These are phyloP conservation scores for Tilletiopsis washingtonensis DNA, from an alignment of 1,284 basidiomycete species.

Conservation along the genomic window DNA sequence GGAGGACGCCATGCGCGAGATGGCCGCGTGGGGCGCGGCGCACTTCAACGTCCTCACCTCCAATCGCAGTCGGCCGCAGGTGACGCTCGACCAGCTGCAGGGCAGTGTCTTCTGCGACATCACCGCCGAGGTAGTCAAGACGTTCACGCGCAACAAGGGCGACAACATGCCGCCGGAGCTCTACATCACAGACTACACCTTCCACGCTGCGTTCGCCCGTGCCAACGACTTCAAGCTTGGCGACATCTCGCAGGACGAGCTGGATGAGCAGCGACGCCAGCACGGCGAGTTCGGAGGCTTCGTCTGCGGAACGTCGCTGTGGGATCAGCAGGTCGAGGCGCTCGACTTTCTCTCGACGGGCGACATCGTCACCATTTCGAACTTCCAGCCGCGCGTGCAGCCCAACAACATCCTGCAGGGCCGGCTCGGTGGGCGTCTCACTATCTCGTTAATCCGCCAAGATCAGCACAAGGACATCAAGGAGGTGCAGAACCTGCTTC, in stretches of 20 bases:
- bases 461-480: conserved; percentile 23
- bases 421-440: conserved; percentile 15
- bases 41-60: conserved; percentile 15
- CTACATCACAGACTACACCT: conserved; percentile 37
- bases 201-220: conserved; percentile 17
- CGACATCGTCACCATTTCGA: conserved; percentile 30
- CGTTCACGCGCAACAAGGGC: conserved; percentile 9
- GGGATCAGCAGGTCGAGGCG: conserved; percentile 27
- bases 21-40: conserved; percentile 18
- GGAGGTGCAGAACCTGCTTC: conserved; percentile 17
- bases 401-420: conserved; percentile 23
- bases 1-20: conserved; percentile 19
- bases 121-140: conserved; percentile 29
- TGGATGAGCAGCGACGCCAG: not conserved
- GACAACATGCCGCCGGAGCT: conserved; percentile 22
- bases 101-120: conserved; percentile 25
- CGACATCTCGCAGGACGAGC: not conserved
- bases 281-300: conserved; percentile 20
- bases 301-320: conserved; percentile 34
- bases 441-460: conserved; percentile 8
- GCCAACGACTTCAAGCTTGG: conserved; percentile 24
- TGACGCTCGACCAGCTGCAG: conserved; percentile 12
- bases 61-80: conserved; percentile 12
- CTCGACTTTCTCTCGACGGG: conserved; percentile 22
- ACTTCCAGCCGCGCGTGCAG: conserved; percentile 24